Percentiles rank a stretch among this genome's conserved stretches.
phyloP scores from a whole-genome alignment of 345 rosid species.

The Excoecaria cochinchinensis region DNA sequence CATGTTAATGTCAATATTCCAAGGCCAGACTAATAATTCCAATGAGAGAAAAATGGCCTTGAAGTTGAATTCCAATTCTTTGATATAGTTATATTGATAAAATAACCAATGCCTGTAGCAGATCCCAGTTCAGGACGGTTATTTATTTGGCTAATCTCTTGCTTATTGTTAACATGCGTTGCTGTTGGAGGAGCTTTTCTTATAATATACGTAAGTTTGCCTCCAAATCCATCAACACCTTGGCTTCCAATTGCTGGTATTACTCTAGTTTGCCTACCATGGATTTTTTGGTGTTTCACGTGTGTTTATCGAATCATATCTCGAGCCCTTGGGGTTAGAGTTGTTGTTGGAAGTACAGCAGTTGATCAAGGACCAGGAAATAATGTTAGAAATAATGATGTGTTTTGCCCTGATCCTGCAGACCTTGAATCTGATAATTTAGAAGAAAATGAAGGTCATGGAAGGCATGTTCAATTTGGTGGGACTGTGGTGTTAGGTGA shows the following conservation, averaged over 20 bases:
- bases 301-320: slow-evolving; percentile 61
- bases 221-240: slow-evolving; percentile 35
- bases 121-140: slow-evolving; percentile 62
- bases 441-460: slow-evolving; percentile 3
- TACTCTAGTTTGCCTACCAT: slow-evolving; percentile 66
- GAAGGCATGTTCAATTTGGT: slow-evolving; percentile 6
- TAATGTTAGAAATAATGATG: not conserved
- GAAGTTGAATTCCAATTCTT: slow-evolving; percentile 3
- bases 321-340: slow-evolving; percentile 57
- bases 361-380: slow-evolving; percentile 30
- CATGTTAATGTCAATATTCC: not conserved
- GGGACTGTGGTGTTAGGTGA: slow-evolving; percentile 15
- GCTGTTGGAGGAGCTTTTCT: slow-evolving; percentile 64
- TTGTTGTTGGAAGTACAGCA: slow-evolving; percentile 26
- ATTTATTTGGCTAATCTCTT: slow-evolving; percentile 57
- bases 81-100: not conserved
- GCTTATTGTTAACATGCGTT: slow-evolving; percentile 42
- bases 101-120: slow-evolving; percentile 56
- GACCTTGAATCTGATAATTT: not conserved
- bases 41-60: slow-evolving; percentile 20
- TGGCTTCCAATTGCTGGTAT: slow-evolving; percentile 67
- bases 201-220: slow-evolving; percentile 46
- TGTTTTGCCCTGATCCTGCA: not conserved
- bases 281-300: slow-evolving; percentile 72
- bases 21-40: not conserved